Conservation (phyloP, 495 filamentous ascomycete species). For the Penicillium canariense region DNA sequence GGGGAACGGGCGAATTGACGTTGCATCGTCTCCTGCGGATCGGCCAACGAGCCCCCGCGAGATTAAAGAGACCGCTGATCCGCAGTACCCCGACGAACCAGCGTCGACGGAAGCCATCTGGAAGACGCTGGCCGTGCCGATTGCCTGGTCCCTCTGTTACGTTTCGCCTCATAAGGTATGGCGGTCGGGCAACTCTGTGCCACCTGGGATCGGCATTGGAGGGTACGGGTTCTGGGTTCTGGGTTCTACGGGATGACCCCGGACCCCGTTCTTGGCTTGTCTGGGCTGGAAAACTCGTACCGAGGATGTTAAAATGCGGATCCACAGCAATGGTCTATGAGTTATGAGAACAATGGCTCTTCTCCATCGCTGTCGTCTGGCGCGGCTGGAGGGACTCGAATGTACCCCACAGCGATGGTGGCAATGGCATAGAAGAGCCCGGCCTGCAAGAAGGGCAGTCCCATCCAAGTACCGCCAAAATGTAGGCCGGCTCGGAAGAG, state of each 20-base stretch:
- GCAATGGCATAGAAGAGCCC: slow-evolving; percentile 19
- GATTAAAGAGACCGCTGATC: slow-evolving; percentile 22
- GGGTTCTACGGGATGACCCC: neutral
- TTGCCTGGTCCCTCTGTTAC: slow-evolving; percentile 2
- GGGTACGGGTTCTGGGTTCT: neutral
- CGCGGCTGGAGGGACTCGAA: slow-evolving; percentile 9
- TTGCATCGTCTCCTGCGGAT: slow-evolving; percentile 28
- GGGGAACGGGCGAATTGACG: slow-evolving; percentile 7
- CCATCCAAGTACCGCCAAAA: slow-evolving; percentile 33
- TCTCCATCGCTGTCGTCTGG: slow-evolving; percentile 9
- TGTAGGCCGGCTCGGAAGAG: slow-evolving; percentile 40
- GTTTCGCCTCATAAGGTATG: slow-evolving; percentile 7
- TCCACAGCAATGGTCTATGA: neutral
- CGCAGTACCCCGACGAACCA: neutral
- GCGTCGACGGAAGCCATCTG: neutral
- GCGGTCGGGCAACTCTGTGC: neutral
- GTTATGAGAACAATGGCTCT: slow-evolving; percentile 9
- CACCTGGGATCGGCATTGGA: neutral
- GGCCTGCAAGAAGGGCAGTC: slow-evolving; percentile 31
- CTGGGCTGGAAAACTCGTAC: too few species aligned
- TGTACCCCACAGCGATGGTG: slow-evolving; percentile 14
- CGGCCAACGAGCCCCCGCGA: slow-evolving; percentile 15
- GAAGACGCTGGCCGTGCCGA: neutral
- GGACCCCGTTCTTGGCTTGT: too few species aligned
- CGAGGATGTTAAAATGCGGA: too few species aligned